A percentile compares a stretch with the other conserved stretches of the same genome.
Conservation (phyloP, 2,329 filamentous ascomycete genomes). For the Ascochyta fabae region DNA sequence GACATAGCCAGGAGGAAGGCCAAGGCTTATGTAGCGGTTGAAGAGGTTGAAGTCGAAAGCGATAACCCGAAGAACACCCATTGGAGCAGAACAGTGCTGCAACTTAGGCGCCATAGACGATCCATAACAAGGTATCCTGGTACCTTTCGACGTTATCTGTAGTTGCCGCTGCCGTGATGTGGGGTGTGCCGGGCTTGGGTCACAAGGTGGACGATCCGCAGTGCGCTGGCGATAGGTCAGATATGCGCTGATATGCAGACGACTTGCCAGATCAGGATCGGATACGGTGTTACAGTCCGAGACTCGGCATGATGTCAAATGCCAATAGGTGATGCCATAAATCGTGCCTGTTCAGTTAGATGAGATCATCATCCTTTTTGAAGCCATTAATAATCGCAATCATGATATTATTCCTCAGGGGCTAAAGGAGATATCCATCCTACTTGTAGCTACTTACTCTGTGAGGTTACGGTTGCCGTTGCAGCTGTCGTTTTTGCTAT, state of each 20-base stretch:
- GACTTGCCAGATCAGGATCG: conserved; percentile 24
- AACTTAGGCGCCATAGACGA: conserved; percentile 20
- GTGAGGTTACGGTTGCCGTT: too few relatives aligned
- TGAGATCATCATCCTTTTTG: too few relatives aligned
- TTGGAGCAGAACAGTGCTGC: not conserved
- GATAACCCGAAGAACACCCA: conserved; percentile 13
- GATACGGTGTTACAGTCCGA: conserved; percentile 2
- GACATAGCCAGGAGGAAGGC: not conserved
- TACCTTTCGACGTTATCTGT: conserved; percentile 12
- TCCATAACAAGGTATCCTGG: conserved; percentile 27
- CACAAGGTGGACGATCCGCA: conserved; percentile 15
- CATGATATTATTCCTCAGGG: too few relatives aligned
- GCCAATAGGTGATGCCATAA: too few relatives aligned
- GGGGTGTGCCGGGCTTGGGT: conserved; percentile 18
- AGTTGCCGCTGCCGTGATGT: conserved; percentile 9
- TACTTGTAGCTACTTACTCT: too few relatives aligned
- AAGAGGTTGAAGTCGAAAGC: not conserved
- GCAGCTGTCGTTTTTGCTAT: too few relatives aligned
- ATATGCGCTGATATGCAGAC: conserved; percentile 21
- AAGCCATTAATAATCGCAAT: too few relatives aligned
- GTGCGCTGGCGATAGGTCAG: conserved; percentile 20
- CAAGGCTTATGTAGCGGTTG: conserved; percentile 5
- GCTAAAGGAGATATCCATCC: too few relatives aligned
- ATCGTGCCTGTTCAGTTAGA: too few relatives aligned
- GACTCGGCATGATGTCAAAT: not conserved